phyloP scores from a whole-genome alignment of 768 basidiomycete genomes.

The Lactarius deliciosus region DNA sequence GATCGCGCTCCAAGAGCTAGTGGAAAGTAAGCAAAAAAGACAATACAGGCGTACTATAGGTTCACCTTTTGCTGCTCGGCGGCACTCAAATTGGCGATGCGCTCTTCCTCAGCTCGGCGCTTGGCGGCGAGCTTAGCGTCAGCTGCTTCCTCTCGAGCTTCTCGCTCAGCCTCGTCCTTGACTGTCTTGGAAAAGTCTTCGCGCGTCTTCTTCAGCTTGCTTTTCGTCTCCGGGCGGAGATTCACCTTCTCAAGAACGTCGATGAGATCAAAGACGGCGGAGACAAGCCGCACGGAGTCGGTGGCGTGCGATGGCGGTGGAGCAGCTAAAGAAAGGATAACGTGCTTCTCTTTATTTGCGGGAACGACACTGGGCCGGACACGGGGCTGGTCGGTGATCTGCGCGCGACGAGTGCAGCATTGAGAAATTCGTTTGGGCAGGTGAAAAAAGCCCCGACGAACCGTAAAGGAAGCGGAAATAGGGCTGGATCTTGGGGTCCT shows the following conservation, averaged over 20 bases:
- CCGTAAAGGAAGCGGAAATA: constrained; percentile 89
- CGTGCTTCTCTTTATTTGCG: constrained; percentile 62
- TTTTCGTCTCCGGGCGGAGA: constrained; percentile 79
- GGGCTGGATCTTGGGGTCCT: constrained; percentile 60
- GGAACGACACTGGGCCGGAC: constrained; percentile 56
- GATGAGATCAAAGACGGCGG: constrained; percentile 70
- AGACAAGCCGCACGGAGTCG: constrained; percentile 59
- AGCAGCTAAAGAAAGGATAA: constrained; percentile 64
- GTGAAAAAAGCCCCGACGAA: constrained; percentile 39
- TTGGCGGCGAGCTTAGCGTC: constrained; percentile 74
- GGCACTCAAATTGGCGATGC: constrained; percentile 67
- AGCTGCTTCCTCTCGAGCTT: constrained; percentile 68
- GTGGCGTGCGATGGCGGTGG: constrained; percentile 50
- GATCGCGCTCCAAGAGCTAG: constrained; percentile 72
- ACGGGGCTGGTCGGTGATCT: constrained; percentile 86
- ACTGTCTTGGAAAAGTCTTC: constrained; percentile 71
- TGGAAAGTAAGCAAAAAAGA: constrained; percentile 5
- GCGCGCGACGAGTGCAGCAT: constrained; percentile 19
- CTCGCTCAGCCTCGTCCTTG: constrained; percentile 62
- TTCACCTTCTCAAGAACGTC: constrained; percentile 56
- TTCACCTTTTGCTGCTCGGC: constrained; percentile 81
- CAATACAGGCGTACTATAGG: constrained; percentile 17
- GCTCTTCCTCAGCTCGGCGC: constrained; percentile 70
- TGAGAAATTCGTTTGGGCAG: constrained; percentile 11
- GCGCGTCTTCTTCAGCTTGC: constrained; percentile 71